A percentile compares a stretch with the other conserved stretches of the same genome.
Conservation (phyloP, 768 basidiomycete species). For the Lentinula edodes region DNA sequence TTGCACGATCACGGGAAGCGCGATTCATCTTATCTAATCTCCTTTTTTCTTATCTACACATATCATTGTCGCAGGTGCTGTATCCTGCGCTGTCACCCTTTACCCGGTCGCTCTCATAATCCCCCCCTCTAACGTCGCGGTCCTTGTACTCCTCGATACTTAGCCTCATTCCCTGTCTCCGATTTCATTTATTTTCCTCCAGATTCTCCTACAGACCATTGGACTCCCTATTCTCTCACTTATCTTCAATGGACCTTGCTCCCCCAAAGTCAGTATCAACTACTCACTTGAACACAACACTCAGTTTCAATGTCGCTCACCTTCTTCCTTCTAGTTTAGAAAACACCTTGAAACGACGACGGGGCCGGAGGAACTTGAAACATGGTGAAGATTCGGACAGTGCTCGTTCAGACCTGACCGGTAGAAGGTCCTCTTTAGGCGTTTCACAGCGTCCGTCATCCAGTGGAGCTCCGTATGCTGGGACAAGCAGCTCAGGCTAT, state of each 20-base stretch:
- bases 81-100: neutral
- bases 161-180: neutral
- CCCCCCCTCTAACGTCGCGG: neutral
- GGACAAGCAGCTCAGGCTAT: neutral
- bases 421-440: neutral
- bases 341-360: slow-evolving; percentile 6
- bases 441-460: slow-evolving; percentile 5
- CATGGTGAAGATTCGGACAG: slow-evolving; percentile 1
- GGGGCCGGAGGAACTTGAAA: slow-evolving; percentile 8
- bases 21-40: neutral
- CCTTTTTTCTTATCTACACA: neutral
- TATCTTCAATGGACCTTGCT: neutral
- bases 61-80: neutral
- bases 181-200: neutral
- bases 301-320: neutral
- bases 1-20: neutral
- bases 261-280: neutral
- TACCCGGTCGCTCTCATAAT: neutral
- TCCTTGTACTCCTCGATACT: neutral
- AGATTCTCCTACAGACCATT: neutral
- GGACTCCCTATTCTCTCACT: neutral
- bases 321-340: neutral
- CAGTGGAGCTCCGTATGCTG: slow-evolving; percentile 1
- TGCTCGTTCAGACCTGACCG: neutral
- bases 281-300: neutral